Evolutionary conservation across 371 early-diverging fungal genomes (phyloP), one percentile per base, ranked within the genome.

Genomic region (Entomophthora muscae): DNA sequence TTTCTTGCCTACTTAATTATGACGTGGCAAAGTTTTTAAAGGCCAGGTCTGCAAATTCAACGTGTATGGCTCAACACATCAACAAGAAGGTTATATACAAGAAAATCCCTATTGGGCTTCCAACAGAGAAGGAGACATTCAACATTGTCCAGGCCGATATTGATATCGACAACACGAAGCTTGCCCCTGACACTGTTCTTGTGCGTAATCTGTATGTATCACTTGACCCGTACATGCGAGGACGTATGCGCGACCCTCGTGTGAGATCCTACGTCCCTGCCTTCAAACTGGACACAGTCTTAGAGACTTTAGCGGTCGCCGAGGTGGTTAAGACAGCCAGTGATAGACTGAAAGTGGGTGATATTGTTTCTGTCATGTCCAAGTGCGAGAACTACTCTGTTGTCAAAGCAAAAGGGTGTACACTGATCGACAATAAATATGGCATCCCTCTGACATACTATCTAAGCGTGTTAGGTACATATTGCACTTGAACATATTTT

Each of bases 221-320:
- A 1, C 64, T 81, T 26, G 82, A 79, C 59, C 82, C 82, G 7
- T 73, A 79, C 56, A 76, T 82, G 75, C 83, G 86, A 63, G 83
- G 82, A 56, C 10, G 33, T 2, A 85, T 88, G 86, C 70, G 82
- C 64, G 71, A 72, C 55, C 13, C 72, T 3, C 55, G 67, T 1
- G 66, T 67, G 27, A 66, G 76, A 42, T 83, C 85, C 28, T 77
- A 79, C 57, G 66, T 71, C 5, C 69, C 83, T 17, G 73, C 79
- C 0, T 90, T 83, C 64, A 66, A 68, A 26, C 54, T 83, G 22
- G 78, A 79, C 63, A 62, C 81, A 63, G 78, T 83, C 0, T 69
- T 86, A 73, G 71, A 68, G 52, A 83, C 79, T 22, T 32, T 74
- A 10, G 73, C 70, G 32, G 73, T 80, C 33, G 74, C 68, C 24